Evolutionary conservation across 2,329 filamentous ascomycete species (phyloP).

Genomic region (Fusarium sterilihyphosum): DNA sequence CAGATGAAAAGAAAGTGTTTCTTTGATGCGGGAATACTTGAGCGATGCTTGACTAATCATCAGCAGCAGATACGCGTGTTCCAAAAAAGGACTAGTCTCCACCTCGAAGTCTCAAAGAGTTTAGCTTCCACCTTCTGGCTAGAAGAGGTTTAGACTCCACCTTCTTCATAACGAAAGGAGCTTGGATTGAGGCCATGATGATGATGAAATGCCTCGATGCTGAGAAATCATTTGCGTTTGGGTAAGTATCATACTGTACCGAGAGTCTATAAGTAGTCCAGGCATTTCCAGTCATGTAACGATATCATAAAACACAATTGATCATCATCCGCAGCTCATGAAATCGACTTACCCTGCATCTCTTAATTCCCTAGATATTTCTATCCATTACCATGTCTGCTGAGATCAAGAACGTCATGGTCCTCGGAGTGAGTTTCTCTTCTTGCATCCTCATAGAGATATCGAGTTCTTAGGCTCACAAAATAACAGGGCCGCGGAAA

Average conservation of each 20-base stretch:
- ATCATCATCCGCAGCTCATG: neutral
- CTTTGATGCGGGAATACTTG: neutral
- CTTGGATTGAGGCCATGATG: neutral
- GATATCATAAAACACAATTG: accelerated
- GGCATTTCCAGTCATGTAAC: accelerated
- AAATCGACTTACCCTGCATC: neutral
- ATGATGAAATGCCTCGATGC: neutral
- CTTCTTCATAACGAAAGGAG: neutral
- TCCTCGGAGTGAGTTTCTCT: neutral
- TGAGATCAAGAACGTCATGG: neutral
- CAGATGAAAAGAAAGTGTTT: neutral
- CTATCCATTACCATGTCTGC: neutral
- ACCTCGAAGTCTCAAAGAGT: accelerated
- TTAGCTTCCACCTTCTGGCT: neutral
- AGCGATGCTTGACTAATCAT: neutral
- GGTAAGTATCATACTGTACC: accelerated
- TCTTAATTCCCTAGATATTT: too few relatives aligned
- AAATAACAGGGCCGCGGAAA: neutral
- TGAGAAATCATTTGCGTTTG: neutral
- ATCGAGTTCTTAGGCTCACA: accelerated
- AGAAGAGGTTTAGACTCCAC: slow-evolving; percentile 14
- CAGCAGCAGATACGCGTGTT: neutral
- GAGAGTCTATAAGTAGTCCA: neutral
- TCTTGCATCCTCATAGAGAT: accelerated
- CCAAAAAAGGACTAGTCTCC: neutral